Base-by-base conservation (phyloP, 2,329 filamentous ascomycete genomes). In the Beauveria pseudobassiana region DNA sequence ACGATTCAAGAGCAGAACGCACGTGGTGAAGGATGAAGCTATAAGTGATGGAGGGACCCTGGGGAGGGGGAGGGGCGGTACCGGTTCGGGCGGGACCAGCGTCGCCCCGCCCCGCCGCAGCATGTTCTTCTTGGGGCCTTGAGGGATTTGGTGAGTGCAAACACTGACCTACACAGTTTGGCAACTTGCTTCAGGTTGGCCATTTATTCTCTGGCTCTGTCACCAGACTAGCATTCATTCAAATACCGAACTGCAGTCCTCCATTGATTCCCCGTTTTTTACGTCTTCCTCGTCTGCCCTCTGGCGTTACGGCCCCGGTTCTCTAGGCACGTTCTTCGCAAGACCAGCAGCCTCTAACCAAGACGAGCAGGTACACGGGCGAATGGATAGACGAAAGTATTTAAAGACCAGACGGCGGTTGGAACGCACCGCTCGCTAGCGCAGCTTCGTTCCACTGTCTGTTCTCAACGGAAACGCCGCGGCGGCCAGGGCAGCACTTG, bases 221-320 rank as follows among this genome's bases (percentile, higher is more conserved):
- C 38, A 26, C 20, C 38, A 45, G 46, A 20, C 58, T 60, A 60
- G 58, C 58, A 53, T 54, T 20, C 20, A 60, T 60, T 60, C 40
- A 48, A 42, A 53, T 60, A 60, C 58, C 58, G 58, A 60, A 42
- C 7, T 9, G 5, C 22, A 18, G 14, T 4, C 20, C n/a, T 10
- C 1, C 14, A 6, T 10, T 38, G 14, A 18, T 5, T 38, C 20
- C 28, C 46, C 38, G 20, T 3, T 51, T 52, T 45, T 34, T 10
- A 9, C 18, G 10, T 24, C 6, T 46, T 9, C 10, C 9, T 38
- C 4, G 14, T 40, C 22, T 43, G 30, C 16, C 20, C 38, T 10
- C 12, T 42, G 42, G 4, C 14, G 40, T 10, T 38, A 12, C 12
- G 12, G 34, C 34, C 12, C 12, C 4, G 12, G 10, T 38, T 38